Evolutionary conservation across 139 green algal species (phyloP).

Genomic region (Penium margaritaceum): DNA sequence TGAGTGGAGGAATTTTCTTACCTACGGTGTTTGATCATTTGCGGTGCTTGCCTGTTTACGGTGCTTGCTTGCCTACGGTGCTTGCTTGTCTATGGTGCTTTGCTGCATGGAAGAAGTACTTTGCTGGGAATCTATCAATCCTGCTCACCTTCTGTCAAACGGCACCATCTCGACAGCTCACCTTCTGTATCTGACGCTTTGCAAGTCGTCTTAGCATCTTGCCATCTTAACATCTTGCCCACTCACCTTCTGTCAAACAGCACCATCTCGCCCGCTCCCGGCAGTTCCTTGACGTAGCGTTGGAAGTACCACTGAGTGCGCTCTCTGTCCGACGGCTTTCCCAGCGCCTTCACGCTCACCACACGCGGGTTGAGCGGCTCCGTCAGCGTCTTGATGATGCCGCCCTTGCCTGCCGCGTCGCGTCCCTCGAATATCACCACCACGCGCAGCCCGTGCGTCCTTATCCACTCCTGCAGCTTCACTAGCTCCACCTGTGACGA

Average conservation of each 20-base stretch:
- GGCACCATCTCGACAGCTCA: conserved; percentile 38
- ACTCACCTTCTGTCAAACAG: conserved; percentile 48
- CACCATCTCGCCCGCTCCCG: conserved; percentile 39
- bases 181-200: no score
- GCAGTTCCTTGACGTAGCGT: conserved; percentile 41
- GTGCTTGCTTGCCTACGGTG: no score
- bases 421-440: conserved; percentile 47
- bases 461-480: conserved; percentile 33
- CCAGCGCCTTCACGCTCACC: conserved; percentile 38
- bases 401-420: conserved; percentile 48
- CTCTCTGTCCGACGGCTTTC: conserved; percentile 32
- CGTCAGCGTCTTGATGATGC: conserved; percentile 40
- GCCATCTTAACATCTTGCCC: no score
- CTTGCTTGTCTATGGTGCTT: no score
- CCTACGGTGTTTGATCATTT: no score
- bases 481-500: background rate
- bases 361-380: conserved; percentile 32
- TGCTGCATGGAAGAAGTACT: no score
- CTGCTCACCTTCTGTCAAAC: conserved; percentile 41
- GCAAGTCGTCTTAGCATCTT: no score
- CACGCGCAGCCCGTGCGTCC: conserved; percentile 19
- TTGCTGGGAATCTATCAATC: conserved; percentile 9
- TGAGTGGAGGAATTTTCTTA: no score
- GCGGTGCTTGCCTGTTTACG: no score
- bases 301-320: conserved; percentile 49